These are phyloP conservation scores for Sanguinoderma infundibulare DNA, from an alignment of 1,284 basidiomycete species.

Conservation along the genomic window DNA sequence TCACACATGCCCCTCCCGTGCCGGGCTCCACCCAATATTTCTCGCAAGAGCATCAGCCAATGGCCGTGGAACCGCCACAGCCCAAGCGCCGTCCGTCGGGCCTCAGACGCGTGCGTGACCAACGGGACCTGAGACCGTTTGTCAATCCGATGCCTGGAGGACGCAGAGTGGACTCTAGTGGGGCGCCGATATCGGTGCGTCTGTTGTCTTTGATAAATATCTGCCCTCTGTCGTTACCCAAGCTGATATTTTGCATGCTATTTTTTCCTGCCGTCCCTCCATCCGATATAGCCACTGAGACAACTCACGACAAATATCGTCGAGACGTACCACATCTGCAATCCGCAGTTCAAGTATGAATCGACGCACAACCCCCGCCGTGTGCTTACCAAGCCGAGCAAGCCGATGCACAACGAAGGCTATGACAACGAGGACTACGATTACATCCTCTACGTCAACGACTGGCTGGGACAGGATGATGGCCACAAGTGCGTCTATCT, in stretches of 20 bases:
- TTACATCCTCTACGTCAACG: conserved; percentile 97
- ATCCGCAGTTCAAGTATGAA: conserved; percentile 92
- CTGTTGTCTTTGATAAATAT: conserved; percentile 3
- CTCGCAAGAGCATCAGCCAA: conserved; percentile 59
- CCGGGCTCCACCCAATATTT: conserved; percentile 53
- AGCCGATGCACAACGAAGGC: conserved; percentile 91
- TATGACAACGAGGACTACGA: conserved; percentile 98
- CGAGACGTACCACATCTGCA: conserved; percentile 92
- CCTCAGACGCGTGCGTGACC: conserved; percentile 71
- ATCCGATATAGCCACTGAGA: conserved; percentile 69
- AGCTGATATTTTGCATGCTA: conserved; percentile 19
- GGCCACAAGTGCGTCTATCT: conserved; percentile 79
- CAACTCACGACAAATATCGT: conserved; percentile 87
- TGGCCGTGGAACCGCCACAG: conserved; percentile 72
- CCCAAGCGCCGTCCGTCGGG: conserved; percentile 71
- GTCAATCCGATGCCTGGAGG: conserved; percentile 60
- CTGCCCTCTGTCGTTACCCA: conserved; percentile 15
- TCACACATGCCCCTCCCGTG: conserved; percentile 51
- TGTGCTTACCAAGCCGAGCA: conserved; percentile 95
- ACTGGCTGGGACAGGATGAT: conserved; percentile 90
- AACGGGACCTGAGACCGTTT: conserved; percentile 72
- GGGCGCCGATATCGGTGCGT: conserved; percentile 66
- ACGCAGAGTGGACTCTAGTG: conserved; percentile 69
- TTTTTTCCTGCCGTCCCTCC: not conserved
- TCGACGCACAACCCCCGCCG: conserved; percentile 90